Conservation (phyloP, 148 eudicot genomes). For the Chenopodium berlandieri region DNA sequence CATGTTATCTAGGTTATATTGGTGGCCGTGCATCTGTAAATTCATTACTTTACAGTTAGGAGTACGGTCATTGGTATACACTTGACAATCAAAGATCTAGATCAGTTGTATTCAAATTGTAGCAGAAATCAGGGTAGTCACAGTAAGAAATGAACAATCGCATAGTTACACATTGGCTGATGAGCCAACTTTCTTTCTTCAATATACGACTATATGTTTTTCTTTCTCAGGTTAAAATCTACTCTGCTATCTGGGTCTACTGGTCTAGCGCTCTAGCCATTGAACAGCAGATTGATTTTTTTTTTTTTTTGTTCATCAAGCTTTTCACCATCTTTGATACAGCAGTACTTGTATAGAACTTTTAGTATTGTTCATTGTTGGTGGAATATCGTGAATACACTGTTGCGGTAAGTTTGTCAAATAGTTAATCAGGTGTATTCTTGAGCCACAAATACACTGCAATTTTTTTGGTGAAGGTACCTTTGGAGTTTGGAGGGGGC, state of each 20-base stretch:
- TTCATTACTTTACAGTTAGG: slow-evolving; percentile 6
- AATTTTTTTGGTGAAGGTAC: no score
- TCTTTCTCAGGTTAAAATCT: background rate
- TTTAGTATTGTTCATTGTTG: background rate
- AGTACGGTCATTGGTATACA: background rate
- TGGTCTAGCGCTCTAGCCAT: no score
- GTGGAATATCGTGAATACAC: background rate
- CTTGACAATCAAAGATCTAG: background rate
- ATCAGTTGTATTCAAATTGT: background rate
- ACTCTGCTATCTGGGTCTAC: no score
- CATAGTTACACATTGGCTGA: background rate
- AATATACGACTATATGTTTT: background rate
- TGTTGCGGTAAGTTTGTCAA: background rate
- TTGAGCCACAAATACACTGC: background rate
- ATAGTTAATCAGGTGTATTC: background rate
- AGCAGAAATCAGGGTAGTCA: slow-evolving; percentile 1
- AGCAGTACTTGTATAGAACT: no score
- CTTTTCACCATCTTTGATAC: no score
- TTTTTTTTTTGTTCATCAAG: no score
- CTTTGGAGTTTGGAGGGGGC: no score
- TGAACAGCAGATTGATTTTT: no score
- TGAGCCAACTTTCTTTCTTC: background rate
- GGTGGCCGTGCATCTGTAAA: slow-evolving; percentile 15
- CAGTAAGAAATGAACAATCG: background rate
- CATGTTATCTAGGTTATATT: background rate